Evolutionary conservation across 1,139 yeast genomes (phyloP), one percentile per base, ranked within the genome.

Genomic region (Pichia sp.): DNA sequence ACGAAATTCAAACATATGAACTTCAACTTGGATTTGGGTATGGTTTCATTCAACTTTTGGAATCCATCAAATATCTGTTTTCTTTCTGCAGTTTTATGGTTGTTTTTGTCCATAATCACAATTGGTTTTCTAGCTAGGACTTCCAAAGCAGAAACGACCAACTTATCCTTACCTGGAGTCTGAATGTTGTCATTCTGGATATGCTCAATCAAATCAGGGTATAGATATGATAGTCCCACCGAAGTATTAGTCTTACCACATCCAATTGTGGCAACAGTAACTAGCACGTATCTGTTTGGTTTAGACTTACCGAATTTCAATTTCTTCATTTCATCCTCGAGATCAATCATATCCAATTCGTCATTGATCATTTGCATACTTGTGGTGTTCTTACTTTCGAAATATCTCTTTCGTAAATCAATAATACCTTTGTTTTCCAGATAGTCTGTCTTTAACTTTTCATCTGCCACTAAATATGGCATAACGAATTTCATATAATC

Each of bases 221-320:
- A 83, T 24, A 91, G 61, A 10, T 73, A 62, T 1, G 63, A 57
- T 38, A 93, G 67, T 0, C 93, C 83, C 40, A 77, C 65, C 4
- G 89, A 79, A 0, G 88, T 77, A 0, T 97, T 89, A 0, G 98
- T 90, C 62, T 94, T 94, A 9, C 99, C 99, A 64, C 97, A 89
- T 0, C 98, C 99, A 44, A 93, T 78, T 0, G 96, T 89, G 0
- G 98, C 90, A 14, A 91, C 80, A 0, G 98, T 94, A 2, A 90
- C 76, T 1, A 94, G 59, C 0, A 87, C 75, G 59, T 79, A 88
- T 58, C 45, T 48, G 15, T 35, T 46, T 33, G 48, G 28, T 36
- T 46, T 39, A 17, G 46, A 14, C 24, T 46, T 43, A 1, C 59
- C 60, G 40, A 49, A 57, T 14, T 71, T 63, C 17, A 58, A 24